Conservation (phyloP, 768 basidiomycete genomes). For the Lyophyllum atratum region DNA sequence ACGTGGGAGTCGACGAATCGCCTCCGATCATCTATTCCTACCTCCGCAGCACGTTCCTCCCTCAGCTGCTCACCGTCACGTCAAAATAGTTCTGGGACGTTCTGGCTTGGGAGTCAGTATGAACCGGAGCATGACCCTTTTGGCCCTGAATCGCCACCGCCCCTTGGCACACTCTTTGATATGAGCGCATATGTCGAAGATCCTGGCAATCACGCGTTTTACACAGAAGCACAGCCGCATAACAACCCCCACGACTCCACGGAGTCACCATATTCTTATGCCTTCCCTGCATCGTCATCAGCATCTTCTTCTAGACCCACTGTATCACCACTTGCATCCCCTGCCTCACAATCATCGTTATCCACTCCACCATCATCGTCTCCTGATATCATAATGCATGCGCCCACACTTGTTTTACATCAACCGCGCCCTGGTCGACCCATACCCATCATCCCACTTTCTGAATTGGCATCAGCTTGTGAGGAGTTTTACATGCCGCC, state of each 20-base stretch:
- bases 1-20: slow-evolving; percentile 6
- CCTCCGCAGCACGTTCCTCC: slow-evolving; percentile 16
- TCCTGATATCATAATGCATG: slow-evolving; percentile 19
- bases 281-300: slow-evolving; percentile 6
- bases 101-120: slow-evolving; percentile 9
- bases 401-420: slow-evolving; percentile 36
- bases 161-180: slow-evolving; percentile 5
- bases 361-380: slow-evolving; percentile 23
- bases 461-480: slow-evolving; percentile 40
- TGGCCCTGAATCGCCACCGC: slow-evolving; percentile 13
- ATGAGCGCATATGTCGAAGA: slow-evolving; percentile 2
- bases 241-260: slow-evolving; percentile 6
- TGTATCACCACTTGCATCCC: slow-evolving; percentile 19
- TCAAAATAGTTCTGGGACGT: slow-evolving; percentile 1
- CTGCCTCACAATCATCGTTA: slow-evolving; percentile 12
- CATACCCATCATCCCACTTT: slow-evolving; percentile 46
- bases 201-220: neutral
- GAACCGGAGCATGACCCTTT: slow-evolving; percentile 10
- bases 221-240: slow-evolving; percentile 4
- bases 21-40: slow-evolving; percentile 10
- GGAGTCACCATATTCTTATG: slow-evolving; percentile 8
- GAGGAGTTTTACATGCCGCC: slow-evolving; percentile 24
- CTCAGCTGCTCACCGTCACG: slow-evolving; percentile 3
- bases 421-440: slow-evolving; percentile 48
- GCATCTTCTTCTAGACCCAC: slow-evolving; percentile 10